Evolutionary conservation across 371 early-diverging fungal genomes (phyloP).

Genomic region (Amoeboaphelidium protococcarum): DNA sequence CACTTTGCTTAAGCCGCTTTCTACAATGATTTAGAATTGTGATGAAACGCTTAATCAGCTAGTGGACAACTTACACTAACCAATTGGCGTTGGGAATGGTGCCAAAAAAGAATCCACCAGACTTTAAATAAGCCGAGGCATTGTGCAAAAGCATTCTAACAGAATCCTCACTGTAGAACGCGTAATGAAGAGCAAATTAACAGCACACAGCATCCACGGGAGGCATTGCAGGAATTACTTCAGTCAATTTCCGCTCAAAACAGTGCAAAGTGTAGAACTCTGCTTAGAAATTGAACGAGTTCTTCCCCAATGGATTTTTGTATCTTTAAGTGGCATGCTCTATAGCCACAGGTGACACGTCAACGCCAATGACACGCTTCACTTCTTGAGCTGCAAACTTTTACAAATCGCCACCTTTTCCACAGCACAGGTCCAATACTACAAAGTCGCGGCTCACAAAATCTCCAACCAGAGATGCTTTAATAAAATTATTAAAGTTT

Average conservation of each 20-base stretch:
- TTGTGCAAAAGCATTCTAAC: conserved; percentile 58
- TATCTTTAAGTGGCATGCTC: conserved; percentile 62
- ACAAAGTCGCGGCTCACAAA: conserved; percentile 17
- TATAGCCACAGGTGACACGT: conserved; percentile 80
- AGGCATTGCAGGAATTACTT: conserved; percentile 1
- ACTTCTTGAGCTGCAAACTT: conserved; percentile 65
- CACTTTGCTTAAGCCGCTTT: conserved; percentile 19
- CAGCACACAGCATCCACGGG: conserved; percentile 58
- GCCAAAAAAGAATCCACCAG: conserved; percentile 70
- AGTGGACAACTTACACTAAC: too few species aligned
- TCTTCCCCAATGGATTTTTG: conserved; percentile 18
- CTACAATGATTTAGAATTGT: too few species aligned
- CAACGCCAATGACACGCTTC: conserved; percentile 30
- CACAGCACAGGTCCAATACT: conserved; percentile 89
- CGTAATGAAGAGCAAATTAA: conserved; percentile 96
- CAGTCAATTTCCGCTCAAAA: conserved; percentile 24
- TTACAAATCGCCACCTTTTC: conserved; percentile 95
- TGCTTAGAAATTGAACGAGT: conserved; percentile 26
- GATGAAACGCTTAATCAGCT: too few species aligned
- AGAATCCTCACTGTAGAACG: conserved; percentile 60
- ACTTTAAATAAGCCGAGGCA: conserved; percentile 37
- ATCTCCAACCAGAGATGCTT: conserved; percentile 52
- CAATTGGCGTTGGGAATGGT: conserved; percentile 83
- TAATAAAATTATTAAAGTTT: conserved; percentile 91
- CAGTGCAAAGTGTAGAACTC: conserved; percentile 55